phyloP scores from a whole-genome alignment of 192 early-diverging fungal genomes.

The Coemansia erecta region DNA sequence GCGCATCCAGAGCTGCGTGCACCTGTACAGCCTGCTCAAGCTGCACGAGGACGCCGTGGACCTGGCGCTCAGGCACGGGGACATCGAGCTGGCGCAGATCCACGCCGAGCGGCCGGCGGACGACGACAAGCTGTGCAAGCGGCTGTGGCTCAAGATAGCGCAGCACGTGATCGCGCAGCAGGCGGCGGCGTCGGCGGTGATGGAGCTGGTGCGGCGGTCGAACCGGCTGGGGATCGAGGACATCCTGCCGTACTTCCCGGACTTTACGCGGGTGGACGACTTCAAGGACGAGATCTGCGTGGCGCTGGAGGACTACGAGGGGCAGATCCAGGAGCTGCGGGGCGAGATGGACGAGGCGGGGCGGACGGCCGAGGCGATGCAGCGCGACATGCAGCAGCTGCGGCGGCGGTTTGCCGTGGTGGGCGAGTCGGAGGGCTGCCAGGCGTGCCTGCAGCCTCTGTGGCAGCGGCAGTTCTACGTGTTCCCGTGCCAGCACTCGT shows the following conservation, averaged over 20 bases:
- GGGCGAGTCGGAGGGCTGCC: conserved; percentile 66
- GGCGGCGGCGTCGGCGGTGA: conserved; percentile 84
- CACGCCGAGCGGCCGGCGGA: conserved; percentile 91
- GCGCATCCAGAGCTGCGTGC: conserved; percentile 83
- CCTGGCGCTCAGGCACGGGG: conserved; percentile 78
- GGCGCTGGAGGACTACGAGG: conserved; percentile 91
- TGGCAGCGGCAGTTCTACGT: conserved; percentile 87
- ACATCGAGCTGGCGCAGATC: conserved; percentile 86
- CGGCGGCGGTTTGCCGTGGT: conserved; percentile 65
- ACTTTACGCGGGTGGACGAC: conserved; percentile 95
- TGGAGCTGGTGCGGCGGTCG: conserved; percentile 76
- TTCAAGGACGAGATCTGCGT: conserved; percentile 94
- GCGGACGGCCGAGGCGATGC: conserved; percentile 86
- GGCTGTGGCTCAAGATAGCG: conserved; percentile 93
- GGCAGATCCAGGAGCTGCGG: conserved; percentile 84
- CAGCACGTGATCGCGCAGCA: conserved; percentile 83
- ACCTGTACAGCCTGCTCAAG: conserved; percentile 84
- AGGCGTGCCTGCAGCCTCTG: conserved; percentile 73
- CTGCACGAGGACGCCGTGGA: conserved; percentile 92
- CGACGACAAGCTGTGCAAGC: conserved; percentile 78
- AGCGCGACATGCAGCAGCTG: conserved; percentile 83
- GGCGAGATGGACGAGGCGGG: conserved; percentile 96
- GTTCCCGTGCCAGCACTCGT: conserved; percentile 94
- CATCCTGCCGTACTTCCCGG: conserved; percentile 95
- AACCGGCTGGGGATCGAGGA: conserved; percentile 88